phyloP scores from a whole-genome alignment of 768 basidiomycete species.

The Suillus weaverae region DNA sequence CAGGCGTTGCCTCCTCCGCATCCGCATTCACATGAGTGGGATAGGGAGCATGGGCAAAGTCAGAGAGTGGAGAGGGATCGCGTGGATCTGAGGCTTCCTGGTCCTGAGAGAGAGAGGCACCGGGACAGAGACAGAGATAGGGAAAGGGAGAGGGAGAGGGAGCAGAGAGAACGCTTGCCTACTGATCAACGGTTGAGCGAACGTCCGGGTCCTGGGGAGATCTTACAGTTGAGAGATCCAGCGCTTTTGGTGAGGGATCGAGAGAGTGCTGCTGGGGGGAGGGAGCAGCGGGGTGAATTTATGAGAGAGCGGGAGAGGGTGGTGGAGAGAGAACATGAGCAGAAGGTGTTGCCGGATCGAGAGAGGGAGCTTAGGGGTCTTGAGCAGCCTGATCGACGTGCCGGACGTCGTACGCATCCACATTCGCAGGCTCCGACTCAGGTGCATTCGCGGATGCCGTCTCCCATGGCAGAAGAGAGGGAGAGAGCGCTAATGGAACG shows the following conservation, averaged over 20 bases:
- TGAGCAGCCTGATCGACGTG: constrained; percentile 4
- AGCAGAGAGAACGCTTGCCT: constrained; percentile 22
- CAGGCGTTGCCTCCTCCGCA: constrained; percentile 21
- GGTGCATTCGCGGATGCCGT: not conserved
- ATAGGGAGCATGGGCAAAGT: constrained; percentile 23
- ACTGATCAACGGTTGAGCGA: constrained; percentile 19
- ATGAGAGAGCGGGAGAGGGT: constrained; percentile 33
- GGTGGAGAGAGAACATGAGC: constrained; percentile 32
- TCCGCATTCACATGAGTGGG: constrained; percentile 25
- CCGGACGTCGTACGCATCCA: not conserved
- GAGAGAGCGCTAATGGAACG: constrained; percentile 21
- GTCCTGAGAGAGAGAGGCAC: constrained; percentile 5
- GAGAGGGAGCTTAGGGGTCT: constrained; percentile 17
- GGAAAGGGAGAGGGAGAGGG: constrained; percentile 5
- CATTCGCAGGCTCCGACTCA: constrained; percentile 2
- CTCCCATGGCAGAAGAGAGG: constrained; percentile 19
- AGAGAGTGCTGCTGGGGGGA: constrained; percentile 16
- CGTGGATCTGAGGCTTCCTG: constrained; percentile 3
- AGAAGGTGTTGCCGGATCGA: constrained; percentile 25
- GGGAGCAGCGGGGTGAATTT: constrained; percentile 27
- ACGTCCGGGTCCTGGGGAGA: constrained; percentile 8
- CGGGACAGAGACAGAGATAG: constrained; percentile 10
- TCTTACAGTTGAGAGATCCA: constrained; percentile 3
- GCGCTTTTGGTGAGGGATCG: constrained; percentile 2
- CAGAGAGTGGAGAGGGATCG: constrained; percentile 23